Evolutionary conservation across 148 eudicot species (phyloP).

Genomic region (Vaccinium vitisidaea): DNA sequence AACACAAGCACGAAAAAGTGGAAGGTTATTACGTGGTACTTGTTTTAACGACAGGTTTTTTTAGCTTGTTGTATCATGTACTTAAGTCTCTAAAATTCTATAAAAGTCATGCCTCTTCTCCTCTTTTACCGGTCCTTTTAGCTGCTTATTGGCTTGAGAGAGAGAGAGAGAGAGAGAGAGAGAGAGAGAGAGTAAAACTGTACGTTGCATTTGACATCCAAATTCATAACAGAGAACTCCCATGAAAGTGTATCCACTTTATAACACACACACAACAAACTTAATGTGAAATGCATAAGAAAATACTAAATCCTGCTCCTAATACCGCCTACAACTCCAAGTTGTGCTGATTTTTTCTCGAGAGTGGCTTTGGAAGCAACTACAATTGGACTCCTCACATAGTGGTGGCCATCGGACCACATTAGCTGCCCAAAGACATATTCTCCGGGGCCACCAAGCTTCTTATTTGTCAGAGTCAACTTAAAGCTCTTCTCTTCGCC

Average conservation of each 20-base stretch:
- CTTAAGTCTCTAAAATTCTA: neutral
- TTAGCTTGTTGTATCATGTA: neutral
- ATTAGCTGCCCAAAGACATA: conserved; percentile 47
- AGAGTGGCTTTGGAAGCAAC: conserved; percentile 16
- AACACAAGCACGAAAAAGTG: neutral
- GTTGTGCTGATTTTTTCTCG: neutral
- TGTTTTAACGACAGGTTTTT: neutral
- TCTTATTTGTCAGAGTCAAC: conserved; percentile 31
- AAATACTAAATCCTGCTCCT: neutral
- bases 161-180: neutral
- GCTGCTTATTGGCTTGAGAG: neutral
- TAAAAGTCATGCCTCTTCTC: neutral
- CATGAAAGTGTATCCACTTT: neutral
- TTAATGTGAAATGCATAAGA: neutral
- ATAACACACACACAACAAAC: neutral
- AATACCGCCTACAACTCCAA: neutral
- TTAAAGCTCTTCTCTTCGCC: conserved; percentile 51
- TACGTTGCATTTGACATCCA: neutral
- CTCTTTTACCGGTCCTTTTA: no score
- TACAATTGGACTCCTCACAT: conserved; percentile 61
- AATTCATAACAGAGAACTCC: neutral
- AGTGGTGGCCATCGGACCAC: conserved; percentile 66
- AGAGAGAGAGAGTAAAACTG: neutral
- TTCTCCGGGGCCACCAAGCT: neutral
- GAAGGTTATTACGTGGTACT: neutral